These are phyloP conservation scores for Cylindricascospora bacillispora DNA, from an alignment of 1,139 yeast species.

Conservation along the genomic window DNA sequence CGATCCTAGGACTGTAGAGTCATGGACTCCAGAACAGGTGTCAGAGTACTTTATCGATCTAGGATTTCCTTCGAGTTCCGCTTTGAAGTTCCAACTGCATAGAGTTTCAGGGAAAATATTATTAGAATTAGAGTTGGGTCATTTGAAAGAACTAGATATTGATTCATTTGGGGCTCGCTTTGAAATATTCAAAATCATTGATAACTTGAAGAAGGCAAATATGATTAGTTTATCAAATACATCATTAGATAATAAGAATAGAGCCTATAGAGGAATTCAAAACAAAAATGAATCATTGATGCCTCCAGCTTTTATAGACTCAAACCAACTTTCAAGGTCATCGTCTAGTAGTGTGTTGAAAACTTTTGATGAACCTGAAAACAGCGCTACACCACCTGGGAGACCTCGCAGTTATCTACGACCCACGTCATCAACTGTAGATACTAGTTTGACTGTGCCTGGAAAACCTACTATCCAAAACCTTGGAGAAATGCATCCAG, in stretches of 20 bases:
- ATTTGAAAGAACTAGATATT: slow-evolving; percentile 83
- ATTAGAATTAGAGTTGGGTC: slow-evolving; percentile 72
- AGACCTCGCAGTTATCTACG: too few species aligned
- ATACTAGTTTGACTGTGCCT: slow-evolving; percentile 5
- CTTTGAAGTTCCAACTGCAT: slow-evolving; percentile 73
- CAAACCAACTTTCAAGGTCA: too few species aligned
- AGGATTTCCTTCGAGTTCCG: slow-evolving; percentile 62
- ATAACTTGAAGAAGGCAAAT: neutral
- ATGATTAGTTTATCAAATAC: too few species aligned
- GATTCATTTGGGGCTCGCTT: slow-evolving; percentile 90
- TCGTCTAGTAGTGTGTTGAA: too few species aligned
- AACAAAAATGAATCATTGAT: slow-evolving; percentile 6
- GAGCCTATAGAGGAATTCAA: neutral
- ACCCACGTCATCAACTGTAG: slow-evolving; percentile 7
- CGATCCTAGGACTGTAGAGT: slow-evolving; percentile 37
- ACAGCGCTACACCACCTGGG: too few species aligned
- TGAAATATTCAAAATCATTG: slow-evolving; percentile 51
- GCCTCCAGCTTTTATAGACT: slow-evolving; percentile 16
- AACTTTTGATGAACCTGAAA: too few species aligned
- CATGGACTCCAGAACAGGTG: slow-evolving; percentile 87
- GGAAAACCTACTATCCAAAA: too few species aligned
- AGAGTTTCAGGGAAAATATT: slow-evolving; percentile 80
- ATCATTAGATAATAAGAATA: neutral
- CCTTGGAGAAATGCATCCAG: too few species aligned
- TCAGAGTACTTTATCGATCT: slow-evolving; percentile 57